Base-by-base conservation (phyloP, 2,329 filamentous ascomycete species). In the Neocucurbitaria cava region DNA sequence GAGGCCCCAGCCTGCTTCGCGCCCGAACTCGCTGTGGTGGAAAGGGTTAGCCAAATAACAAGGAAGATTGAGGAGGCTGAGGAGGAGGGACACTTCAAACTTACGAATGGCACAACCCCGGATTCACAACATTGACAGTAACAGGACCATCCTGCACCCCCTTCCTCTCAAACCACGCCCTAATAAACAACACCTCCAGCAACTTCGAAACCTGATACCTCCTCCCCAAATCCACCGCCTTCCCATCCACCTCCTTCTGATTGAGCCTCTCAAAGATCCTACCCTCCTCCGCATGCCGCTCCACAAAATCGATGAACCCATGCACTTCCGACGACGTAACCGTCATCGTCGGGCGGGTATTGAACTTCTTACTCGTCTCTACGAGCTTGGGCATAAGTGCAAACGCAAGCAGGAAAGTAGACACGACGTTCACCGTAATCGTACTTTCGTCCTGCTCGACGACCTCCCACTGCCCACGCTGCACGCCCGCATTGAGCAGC, bases 401-500 rank as follows among this genome's bases (percentile, higher is more conserved):
- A 8, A 72, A 33, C 1, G 55, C 70, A 1, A 72, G 30, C 13
- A 72, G 41, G 3, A 61, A 30, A 2, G 69, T 54, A 10, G 49
- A 44, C 8, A 70, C 36, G 9, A 66, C 58, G 46, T 73, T 73
- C 26, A 69, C 63, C 3, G 55, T 49, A 13, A 73, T 62, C 5
- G 50, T 42, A 1, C 42, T 55, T 46, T 72, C 70, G 36, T 73
- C 68, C 20, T 72, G 61, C 38, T 64, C 64, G 2, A 60, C 61
- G 3, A 64, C 3, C 53, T 45, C 15, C 47, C 63, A 45, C 64
- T 55, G 1, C 43, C 35, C 6, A 30, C 15, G 5, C 18, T 58
- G 18, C 1, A 72, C 51, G 2, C 71, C 79, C 0, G 80, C 81
- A 55, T 83, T 79, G 36, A 72, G 59, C 5, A 78, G 49, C 0